Evolutionary conservation across 495 filamentous ascomycete genomes (phyloP).

Genomic region (Lentithecium fluviatile): DNA sequence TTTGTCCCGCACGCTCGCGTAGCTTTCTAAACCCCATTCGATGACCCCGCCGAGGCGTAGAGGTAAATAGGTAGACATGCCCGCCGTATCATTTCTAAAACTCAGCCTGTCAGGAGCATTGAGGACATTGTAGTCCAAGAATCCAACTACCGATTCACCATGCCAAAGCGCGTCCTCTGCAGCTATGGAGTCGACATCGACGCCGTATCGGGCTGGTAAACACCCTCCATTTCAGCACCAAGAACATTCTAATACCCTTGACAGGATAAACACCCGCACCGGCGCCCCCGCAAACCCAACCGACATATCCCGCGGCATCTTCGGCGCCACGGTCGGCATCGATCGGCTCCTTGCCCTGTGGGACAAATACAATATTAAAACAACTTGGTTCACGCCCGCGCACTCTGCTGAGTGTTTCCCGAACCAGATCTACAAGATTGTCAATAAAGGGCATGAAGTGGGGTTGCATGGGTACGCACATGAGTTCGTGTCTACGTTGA

Average conservation of each 20-base stretch:
- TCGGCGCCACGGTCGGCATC: slow-evolving; percentile 46
- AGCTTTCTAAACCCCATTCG: no score
- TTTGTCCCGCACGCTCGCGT: no score
- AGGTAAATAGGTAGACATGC: no score
- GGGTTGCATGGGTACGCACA: slow-evolving; percentile 50
- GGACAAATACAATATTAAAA: slow-evolving; percentile 45
- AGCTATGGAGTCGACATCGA: slow-evolving; percentile 49
- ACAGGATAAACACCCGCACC: slow-evolving; percentile 40
- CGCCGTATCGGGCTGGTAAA: slow-evolving; percentile 50
- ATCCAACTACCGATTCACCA: slow-evolving; percentile 23
- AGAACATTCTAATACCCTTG: neutral
- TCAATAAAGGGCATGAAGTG: slow-evolving; percentile 46
- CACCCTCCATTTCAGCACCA: slow-evolving; percentile 35
- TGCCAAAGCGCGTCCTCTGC: slow-evolving; percentile 39
- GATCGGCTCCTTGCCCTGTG: slow-evolving; percentile 46
- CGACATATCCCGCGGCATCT: slow-evolving; percentile 44
- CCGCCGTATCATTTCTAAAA: no score
- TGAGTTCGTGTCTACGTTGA: slow-evolving; percentile 40
- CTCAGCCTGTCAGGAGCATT: no score
- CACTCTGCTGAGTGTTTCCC: slow-evolving; percentile 47
- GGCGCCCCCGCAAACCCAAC: slow-evolving; percentile 38
- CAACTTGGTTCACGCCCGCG: slow-evolving; percentile 48
- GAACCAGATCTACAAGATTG: slow-evolving; percentile 40
- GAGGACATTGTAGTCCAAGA: neutral
- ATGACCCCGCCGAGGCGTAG: no score